phyloP scores from a whole-genome alignment of 1,284 basidiomycete species.

The Sphaerobolus stellatus region DNA sequence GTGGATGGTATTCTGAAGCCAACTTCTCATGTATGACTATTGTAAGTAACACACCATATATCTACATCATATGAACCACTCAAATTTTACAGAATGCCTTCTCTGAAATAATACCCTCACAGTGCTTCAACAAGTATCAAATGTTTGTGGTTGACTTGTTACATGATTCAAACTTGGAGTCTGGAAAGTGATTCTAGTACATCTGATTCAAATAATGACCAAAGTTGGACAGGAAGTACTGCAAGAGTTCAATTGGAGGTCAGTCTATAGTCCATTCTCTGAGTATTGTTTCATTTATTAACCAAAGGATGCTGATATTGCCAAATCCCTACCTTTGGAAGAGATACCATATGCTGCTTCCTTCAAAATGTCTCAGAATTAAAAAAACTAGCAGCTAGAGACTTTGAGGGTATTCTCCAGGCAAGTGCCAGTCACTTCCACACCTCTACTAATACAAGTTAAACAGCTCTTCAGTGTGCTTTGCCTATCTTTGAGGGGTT shows the following conservation, averaged over 20 bases:
- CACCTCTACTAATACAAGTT: neutral
- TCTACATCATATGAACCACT: no score
- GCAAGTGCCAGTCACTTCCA: conserved; percentile 14
- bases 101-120: conserved; percentile 15
- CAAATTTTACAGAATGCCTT: conserved; percentile 39
- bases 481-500: conserved; percentile 32
- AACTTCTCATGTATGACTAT: neutral
- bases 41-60: neutral
- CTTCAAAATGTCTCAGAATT: conserved; percentile 23
- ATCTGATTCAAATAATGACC: conserved; percentile 26
- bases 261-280: neutral
- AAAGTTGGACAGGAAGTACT: conserved; percentile 17
- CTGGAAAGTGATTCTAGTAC: conserved; percentile 25
- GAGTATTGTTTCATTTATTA: neutral
- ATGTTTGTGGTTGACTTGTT: conserved; percentile 26
- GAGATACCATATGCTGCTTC: conserved; percentile 24
- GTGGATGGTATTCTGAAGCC: neutral
- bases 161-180: conserved; percentile 31
- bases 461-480: conserved; percentile 19
- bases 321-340: conserved; percentile 23
- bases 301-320: conserved; percentile 20
- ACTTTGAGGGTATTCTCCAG: conserved; percentile 30
- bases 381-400: conserved; percentile 28
- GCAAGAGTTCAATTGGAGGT: conserved; percentile 23
- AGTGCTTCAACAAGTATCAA: conserved; percentile 19